Evolutionary conservation across 805 yeast genomes (phyloP), one percentile per base, ranked within the genome.

Genomic region (Diddensiella caesifluorescens): DNA sequence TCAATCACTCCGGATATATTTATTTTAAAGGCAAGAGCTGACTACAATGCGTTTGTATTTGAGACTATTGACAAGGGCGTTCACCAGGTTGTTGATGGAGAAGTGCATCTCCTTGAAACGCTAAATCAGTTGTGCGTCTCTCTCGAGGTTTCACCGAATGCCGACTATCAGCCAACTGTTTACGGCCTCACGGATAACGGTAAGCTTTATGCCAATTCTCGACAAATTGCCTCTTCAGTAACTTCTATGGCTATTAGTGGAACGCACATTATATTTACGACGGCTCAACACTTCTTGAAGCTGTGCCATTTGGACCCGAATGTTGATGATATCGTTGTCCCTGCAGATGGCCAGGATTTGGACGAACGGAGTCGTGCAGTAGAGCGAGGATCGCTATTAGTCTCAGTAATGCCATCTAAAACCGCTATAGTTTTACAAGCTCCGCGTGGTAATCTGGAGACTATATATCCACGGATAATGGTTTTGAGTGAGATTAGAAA

Each of bases 401-500:
- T 90, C 0, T 70, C 88, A 29, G 77, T 77, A 1, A 81, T 88
- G 55, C 96, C 97, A 1, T 77, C 90, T 0, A 82, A 77, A 42
- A 79, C 88, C 43, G 74, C 89, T 0, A 88, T 94, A 15, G 79
- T 86, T 3, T 68, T 92, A 40, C 96, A 92, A 61, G 96, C 96
- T 3, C 95, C 95, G 45, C 75, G 99, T 60, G 99, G 99, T 47
- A 92, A 92, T 56, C 67, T 92, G 51, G 99, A 92, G 62, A 88
- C 97, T 0, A 83, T 92, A 15, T 80, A 78, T 55, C 98, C 99
- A 10, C 74, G 98, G 60, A 83, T 92, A 35, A 79, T 92, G 83
- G 95, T 90, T 2, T 66, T 92, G 29, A 74, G 84, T 9, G 92
- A 82, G 18, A 94, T 92, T 20, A 74, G 98, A 50, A 69, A 73